Percentiles rank a stretch among this genome's conserved stretches.
phyloP scores from a whole-genome alignment of 2,329 filamentous ascomycete genomes.

The Phyllosticta citriasiana region DNA sequence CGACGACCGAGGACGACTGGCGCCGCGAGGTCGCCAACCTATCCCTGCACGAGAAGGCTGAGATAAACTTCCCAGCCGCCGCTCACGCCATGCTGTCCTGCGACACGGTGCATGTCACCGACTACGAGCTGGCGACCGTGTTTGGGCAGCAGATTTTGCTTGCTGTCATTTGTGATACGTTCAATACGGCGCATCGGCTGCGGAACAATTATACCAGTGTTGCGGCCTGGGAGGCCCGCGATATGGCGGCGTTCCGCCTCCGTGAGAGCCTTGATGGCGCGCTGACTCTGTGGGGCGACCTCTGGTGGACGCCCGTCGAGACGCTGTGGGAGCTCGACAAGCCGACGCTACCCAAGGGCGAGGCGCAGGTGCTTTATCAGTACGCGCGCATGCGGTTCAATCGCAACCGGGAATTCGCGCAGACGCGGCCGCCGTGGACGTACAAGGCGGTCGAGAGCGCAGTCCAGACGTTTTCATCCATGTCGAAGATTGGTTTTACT shows the following conservation, averaged over 20 bases:
- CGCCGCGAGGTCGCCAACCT: background rate
- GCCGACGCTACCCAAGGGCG: background rate
- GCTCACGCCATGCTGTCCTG: slow-evolving; percentile 5
- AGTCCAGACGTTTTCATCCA: background rate
- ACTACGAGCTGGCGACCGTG: slow-evolving; percentile 7
- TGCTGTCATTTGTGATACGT: slow-evolving; percentile 5
- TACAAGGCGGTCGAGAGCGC: background rate
- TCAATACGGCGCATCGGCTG: background rate
- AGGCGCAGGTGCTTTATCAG: slow-evolving; percentile 5
- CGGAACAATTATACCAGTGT: slow-evolving; percentile 1
- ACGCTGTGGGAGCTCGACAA: background rate
- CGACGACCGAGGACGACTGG: background rate
- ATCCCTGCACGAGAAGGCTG: background rate
- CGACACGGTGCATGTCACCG: slow-evolving; percentile 6
- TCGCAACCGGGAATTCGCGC: background rate
- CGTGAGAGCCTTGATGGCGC: background rate
- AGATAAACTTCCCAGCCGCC: slow-evolving; percentile 8
- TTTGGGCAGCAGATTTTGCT: slow-evolving; percentile 9
- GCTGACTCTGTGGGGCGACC: slow-evolving; percentile 2
- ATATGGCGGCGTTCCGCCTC: slow-evolving; percentile 4
- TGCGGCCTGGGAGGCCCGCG: background rate
- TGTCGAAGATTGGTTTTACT: slow-evolving; percentile 3
- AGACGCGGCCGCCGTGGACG: background rate
- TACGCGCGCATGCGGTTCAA: background rate
- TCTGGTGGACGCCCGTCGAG: slow-evolving; percentile 7